Evolutionary conservation across 1,284 basidiomycete genomes (phyloP).

Genomic region (Somion occarium): DNA sequence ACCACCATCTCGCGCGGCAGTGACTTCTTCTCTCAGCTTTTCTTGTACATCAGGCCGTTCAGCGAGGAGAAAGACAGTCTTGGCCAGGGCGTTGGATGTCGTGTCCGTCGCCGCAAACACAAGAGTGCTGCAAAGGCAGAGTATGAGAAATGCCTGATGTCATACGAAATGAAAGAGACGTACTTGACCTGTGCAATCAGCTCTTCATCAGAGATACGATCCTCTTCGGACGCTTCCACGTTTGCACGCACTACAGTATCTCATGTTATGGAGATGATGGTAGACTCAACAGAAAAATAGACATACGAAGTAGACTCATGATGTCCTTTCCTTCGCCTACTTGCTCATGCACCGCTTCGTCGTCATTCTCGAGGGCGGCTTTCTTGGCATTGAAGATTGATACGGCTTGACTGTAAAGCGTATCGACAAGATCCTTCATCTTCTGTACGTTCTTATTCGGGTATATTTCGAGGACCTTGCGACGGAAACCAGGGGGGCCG

Average conservation of each 20-base stretch:
- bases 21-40: slow-evolving; percentile 17
- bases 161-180: not conserved
- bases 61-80: slow-evolving; percentile 14
- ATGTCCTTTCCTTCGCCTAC: slow-evolving; percentile 39
- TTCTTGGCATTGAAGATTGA: slow-evolving; percentile 32
- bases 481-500: slow-evolving; percentile 4
- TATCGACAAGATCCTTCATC: slow-evolving; percentile 27
- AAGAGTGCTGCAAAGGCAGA: slow-evolving; percentile 6
- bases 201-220: slow-evolving; percentile 17
- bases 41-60: slow-evolving; percentile 17
- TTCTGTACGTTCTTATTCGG: slow-evolving; percentile 29
- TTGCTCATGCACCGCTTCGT: slow-evolving; percentile 20
- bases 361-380: slow-evolving; percentile 16
- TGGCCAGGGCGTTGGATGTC: slow-evolving; percentile 16
- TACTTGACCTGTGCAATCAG: slow-evolving; percentile 22
- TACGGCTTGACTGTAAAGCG: slow-evolving; percentile 30
- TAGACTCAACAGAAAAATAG: too few species aligned
- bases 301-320: slow-evolving; percentile 37
- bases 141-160: not conserved
- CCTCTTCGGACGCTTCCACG: slow-evolving; percentile 19
- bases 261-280: not conserved
- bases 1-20: slow-evolving; percentile 3
- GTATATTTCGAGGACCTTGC: slow-evolving; percentile 21
- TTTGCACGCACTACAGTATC: slow-evolving; percentile 21
- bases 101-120: slow-evolving; percentile 19